Evolutionary conservation across 306 rosid species (phyloP).

Genomic region (Parietaria judaica): DNA sequence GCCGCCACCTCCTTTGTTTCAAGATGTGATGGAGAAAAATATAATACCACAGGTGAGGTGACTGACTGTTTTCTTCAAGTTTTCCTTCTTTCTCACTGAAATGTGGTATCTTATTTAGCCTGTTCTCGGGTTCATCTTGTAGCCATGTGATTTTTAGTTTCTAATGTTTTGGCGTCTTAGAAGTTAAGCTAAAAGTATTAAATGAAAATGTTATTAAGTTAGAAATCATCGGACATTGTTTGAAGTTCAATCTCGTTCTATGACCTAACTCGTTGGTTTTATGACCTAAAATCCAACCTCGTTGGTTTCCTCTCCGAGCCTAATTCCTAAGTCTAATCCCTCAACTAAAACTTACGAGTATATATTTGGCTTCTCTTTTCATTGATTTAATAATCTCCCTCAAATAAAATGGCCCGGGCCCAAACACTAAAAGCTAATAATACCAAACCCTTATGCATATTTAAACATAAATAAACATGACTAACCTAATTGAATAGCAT

Average conservation of each 20-base stretch:
- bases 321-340: no score
- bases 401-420: no score
- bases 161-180: neutral
- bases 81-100: neutral
- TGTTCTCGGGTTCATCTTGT: neutral
- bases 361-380: no score
- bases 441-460: no score
- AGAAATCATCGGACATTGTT: neutral
- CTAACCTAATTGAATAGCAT: no score
- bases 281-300: no score
- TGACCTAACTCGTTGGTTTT: no score
- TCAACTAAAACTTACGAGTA: no score
- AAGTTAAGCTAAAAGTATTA: neutral
- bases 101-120: neutral
- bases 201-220: neutral
- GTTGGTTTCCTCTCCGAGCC: no score
- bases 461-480: no score
- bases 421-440: no score
- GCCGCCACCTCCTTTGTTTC: constrained; percentile 97
- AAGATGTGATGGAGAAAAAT: constrained; percentile 98
- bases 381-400: no score
- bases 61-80: neutral
- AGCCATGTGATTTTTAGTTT: neutral
- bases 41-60: constrained; percentile 86
- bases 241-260: neutral